Base-by-base conservation (phyloP, 179 eudicot species). In the Heliamphora pulchella region DNA sequence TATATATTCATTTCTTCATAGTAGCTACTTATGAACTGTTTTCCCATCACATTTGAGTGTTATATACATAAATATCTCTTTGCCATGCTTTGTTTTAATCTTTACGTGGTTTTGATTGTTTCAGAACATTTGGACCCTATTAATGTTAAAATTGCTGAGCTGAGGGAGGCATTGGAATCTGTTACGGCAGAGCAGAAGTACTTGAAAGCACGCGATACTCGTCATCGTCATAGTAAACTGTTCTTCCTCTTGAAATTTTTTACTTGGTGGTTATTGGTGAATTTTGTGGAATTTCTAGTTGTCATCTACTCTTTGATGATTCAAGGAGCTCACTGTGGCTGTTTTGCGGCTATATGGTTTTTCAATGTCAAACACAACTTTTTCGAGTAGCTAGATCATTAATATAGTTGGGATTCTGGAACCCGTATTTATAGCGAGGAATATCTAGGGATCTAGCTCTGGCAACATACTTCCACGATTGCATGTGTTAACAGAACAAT, bases 81-180 rank as follows among this genome's bases (percentile, higher is more conserved):
- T 79, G 2, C 22, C 5, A 48, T 58, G 15, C 50, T 61, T 61
- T 1, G 41, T 13, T 44, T 55, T 70, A 18, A 71, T 57, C 15
- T 48, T 79, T 41, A 41, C 15, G 6, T 74, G 44, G 74, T 65
- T 31, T 31, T 39, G 47, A 63, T 71, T 80, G 58, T 75, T 81
- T 66, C 91, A 94, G 98, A 92, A 63, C 98, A 94, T 88, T 88
- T 94, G 91, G 89, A 92, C 85, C 98, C 98, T 15, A 83, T 94
- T 80, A 94, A 94, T 84, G 97, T 92, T 50, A 91, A 88, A 82
- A 94, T 94, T 87, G 95, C 98, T 75, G 95, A 94, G 86, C 84
- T 94, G 59, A 91, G 93, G 86, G 98, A 94, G 88, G 91, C 94
- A 65, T 78, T 94, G 84, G 95, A 92, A 82, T 89, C 93, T 61